phyloP scores from a whole-genome alignment of 345 rosid species.

The Eucalyptus polyanthemos region DNA sequence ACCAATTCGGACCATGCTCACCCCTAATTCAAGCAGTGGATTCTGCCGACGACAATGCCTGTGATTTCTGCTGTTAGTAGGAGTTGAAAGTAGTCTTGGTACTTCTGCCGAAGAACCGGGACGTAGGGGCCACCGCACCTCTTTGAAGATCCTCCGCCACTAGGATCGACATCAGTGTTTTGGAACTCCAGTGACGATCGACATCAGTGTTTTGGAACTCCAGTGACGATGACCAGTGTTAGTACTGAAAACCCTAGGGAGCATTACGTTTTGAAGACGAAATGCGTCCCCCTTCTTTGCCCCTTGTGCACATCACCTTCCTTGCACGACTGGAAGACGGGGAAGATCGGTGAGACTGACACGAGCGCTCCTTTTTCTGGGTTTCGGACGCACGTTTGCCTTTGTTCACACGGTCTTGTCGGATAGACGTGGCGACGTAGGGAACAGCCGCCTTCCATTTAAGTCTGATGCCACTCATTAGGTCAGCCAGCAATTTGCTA shows the following conservation, averaged over 20 bases:
- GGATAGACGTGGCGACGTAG: neutral
- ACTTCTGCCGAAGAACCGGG: neutral
- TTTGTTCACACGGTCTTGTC: neutral
- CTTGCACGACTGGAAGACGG: neutral
- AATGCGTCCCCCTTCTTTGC: neutral
- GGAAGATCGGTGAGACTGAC: neutral
- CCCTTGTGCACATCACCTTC: neutral
- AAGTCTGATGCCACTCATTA: neutral
- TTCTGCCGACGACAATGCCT: neutral
- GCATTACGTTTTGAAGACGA: neutral
- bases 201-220: neutral
- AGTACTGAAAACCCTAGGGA: neutral
- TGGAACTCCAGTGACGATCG: neutral
- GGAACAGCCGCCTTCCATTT: neutral
- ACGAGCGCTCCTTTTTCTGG: neutral
- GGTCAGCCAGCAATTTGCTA: neutral
- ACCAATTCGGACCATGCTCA: fast-evolving
- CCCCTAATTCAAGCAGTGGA: neutral
- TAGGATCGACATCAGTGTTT: neutral
- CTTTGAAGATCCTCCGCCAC: neutral
- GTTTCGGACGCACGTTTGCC: neutral
- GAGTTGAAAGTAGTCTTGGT: neutral
- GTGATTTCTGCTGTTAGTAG: neutral
- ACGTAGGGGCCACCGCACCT: neutral
- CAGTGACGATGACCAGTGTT: neutral